Evolutionary conservation across 495 filamentous ascomycete genomes (phyloP), one percentile per base, ranked within the genome.

Genomic region (Hypoxylon rickii): DNA sequence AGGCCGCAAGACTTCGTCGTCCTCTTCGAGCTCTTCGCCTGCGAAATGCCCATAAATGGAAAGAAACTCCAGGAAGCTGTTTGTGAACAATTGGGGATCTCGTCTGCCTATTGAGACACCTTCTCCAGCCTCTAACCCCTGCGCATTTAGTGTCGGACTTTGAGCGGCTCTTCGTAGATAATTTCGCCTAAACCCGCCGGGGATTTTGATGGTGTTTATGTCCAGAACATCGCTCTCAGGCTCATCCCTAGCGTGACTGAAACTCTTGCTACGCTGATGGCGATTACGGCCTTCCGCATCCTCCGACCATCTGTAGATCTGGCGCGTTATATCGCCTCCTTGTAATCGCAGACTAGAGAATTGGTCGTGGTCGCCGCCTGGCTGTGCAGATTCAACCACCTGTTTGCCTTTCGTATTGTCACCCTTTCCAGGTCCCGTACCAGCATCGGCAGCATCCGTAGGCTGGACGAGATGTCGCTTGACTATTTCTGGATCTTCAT

Each of bases 41-140:
- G 94, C 94, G 69, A 97, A 98, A 73, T 97, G 95, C 3, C 95
- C 94, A 61, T 96, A 97, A 12, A 98, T 77, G 6, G 88, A 92
- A 43, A 98, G 70, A 61, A 97, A 98, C 67, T 98, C 95, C 37
- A 97, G 83, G 64, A 98, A 98, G 71, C 87, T 97, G 58, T 72
- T 89, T 10, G 94, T 95, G 37, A 96, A 83, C 12, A 96, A 74
- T 43, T 83, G 85, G 31, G 83, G 84, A 18, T 78, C 79, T 7
- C 64, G 72, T 36, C 70, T 63, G 15, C 56, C 43, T 19, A 70
- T 72, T 43, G 66, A 65, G 8, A 71, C 49, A 29, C 71, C 68
- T 18, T 69, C 67, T 54, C 71, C 69, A 51, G 72, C 50, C 46
- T 72, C 81, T 21, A 80, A 69, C 3, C 70, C 68, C 55, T 80